Conservation (phyloP, 495 filamentous ascomycete genomes). For the Parathielavia appendiculata region DNA sequence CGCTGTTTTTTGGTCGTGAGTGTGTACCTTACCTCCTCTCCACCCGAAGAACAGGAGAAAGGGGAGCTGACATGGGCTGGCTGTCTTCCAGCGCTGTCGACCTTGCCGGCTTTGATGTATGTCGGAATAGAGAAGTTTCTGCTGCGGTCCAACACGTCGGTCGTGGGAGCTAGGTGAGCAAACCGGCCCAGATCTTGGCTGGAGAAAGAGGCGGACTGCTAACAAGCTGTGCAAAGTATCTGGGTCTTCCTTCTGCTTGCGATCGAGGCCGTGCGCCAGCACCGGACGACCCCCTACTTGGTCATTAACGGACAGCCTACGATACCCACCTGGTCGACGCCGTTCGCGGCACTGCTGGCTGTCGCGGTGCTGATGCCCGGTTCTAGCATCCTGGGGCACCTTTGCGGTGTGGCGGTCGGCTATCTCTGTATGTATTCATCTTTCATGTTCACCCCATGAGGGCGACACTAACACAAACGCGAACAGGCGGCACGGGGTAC, state of each 20-base stretch:
- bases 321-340: slow-evolving; percentile 89
- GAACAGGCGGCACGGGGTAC: slow-evolving; percentile 71
- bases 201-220: neutral
- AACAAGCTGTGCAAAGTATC: slow-evolving; percentile 51
- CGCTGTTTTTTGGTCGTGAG: slow-evolving; percentile 86
- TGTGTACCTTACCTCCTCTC: slow-evolving; percentile 16
- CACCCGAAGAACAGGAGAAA: neutral
- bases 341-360: slow-evolving; percentile 65
- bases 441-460: neutral
- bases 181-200: neutral
- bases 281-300: slow-evolving; percentile 66
- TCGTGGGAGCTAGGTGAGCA: slow-evolving; percentile 76
- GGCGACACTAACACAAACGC: slow-evolving; percentile 3
- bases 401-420: slow-evolving; percentile 73
- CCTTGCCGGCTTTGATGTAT: slow-evolving; percentile 69
- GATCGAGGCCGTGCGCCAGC: slow-evolving; percentile 77
- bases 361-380: slow-evolving; percentile 69
- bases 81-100: slow-evolving; percentile 59
- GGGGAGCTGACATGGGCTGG: neutral
- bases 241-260: slow-evolving; percentile 87
- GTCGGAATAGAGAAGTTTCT: slow-evolving; percentile 63
- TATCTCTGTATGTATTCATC: slow-evolving; percentile 64
- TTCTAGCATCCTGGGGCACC: slow-evolving; percentile 78
- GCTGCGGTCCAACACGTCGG: slow-evolving; percentile 57
- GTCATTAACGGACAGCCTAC: slow-evolving; percentile 58